Percentiles rank a stretch among this genome's conserved stretches.
These are phyloP conservation scores for Eucalyptus coolabah DNA, from an alignment of 345 rosid genomes.

Conservation along the genomic window DNA sequence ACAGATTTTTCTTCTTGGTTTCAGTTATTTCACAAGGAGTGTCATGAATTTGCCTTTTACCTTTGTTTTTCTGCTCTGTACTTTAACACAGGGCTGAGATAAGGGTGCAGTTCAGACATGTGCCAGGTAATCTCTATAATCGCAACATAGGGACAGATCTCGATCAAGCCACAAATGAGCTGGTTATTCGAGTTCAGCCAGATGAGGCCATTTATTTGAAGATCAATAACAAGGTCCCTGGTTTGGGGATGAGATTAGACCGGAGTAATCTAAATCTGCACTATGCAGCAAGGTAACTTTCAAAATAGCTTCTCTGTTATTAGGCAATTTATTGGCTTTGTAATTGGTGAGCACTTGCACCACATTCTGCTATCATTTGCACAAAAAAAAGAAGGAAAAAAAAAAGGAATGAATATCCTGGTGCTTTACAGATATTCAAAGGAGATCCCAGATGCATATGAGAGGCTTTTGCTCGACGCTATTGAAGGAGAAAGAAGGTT, in stretches of 20 bases:
- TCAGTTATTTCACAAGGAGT: neutral
- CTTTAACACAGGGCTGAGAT: conserved; percentile 70
- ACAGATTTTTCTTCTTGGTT: neutral
- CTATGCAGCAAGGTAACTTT: conserved; percentile 72
- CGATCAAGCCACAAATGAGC: conserved; percentile 87
- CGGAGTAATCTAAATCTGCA: conserved; percentile 81
- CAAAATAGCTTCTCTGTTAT: neutral
- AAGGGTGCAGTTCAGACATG: conserved; percentile 95
- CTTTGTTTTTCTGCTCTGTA: neutral
- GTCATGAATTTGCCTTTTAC: neutral
- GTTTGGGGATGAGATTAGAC: conserved; percentile 96
- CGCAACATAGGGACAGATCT: conserved; percentile 69
- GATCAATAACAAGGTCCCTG: conserved; percentile 97
- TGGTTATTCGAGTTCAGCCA: conserved; percentile 91
- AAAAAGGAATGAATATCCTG: neutral
- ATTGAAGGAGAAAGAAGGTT: conserved; percentile 95
- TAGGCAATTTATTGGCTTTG: neutral
- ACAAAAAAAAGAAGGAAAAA: too few relatives aligned
- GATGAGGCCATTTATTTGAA: conserved; percentile 96
- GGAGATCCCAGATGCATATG: conserved; percentile 97
- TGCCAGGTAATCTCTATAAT: conserved; percentile 93
- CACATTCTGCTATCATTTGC: neutral
- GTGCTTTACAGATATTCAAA: conserved; percentile 55
- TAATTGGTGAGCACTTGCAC: neutral
- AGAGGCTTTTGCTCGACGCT: conserved; percentile 91